Base-by-base conservation (phyloP, 306 rosid species). In the Luffa aegyptiaca region DNA sequence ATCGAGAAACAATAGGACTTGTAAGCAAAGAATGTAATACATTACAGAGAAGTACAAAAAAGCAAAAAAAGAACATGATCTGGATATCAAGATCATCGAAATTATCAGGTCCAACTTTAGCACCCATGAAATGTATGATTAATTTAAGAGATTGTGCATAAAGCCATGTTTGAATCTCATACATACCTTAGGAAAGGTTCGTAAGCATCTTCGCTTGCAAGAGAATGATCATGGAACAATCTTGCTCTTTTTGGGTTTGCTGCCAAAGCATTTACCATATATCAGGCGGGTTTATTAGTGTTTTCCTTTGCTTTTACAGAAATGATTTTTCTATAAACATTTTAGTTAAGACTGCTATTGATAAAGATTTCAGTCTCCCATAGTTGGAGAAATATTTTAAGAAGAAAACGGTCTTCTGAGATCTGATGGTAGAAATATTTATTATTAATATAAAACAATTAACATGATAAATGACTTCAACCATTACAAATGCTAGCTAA, bases 181-280 rank as follows among this genome's bases (percentile, higher is more conserved):
- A 85, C 89, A 85, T 81, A 95, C 89, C 98, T 91, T 81, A 95
- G 81, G 91, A 95, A 95, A 84, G 99, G 94, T 79, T 93, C 97
- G 37, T 93, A 91, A 71, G 95, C 85, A 81, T 93, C 97, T 87
- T 91, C 91, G 64, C 80, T 80, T 2, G 89, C 91, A 86, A 93
- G 93, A 70, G 92, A 71, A 71, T 82, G 86, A 82, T 93, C 98
- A 84, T 95, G 98, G 88, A 95, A 95, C 80, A 93, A 81, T 81
- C 89, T 91, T 65, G 98, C 96, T 82, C 98, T 91, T 77, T 90
- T 93, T 1, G 97, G 97, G 88, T 95, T 95, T 44, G 92, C 99
- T 95, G 87, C 80, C 56, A 84, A 39, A 85, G 77, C 77, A 73
- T 83, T 17, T 21, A 62, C 4, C 52, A 59, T 74, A 39, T 70